Evolutionary conservation across 179 eudicot species (phyloP).

Genomic region (Camellia oleifera): DNA sequence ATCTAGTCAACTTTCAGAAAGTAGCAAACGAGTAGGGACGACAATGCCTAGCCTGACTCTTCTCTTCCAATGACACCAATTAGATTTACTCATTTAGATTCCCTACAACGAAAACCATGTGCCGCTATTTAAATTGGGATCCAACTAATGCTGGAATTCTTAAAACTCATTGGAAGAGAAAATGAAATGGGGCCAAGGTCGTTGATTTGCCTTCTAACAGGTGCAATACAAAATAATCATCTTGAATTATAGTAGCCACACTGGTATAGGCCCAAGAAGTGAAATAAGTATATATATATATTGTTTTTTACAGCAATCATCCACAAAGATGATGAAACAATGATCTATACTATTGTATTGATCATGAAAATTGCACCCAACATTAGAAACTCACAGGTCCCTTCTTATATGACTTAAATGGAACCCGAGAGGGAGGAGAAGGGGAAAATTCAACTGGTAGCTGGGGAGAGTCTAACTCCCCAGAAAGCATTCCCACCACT

Average conservation of each 20-base stretch:
- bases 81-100: not conserved
- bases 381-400: constrained; percentile 50
- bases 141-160: not conserved
- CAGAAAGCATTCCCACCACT: constrained; percentile 81
- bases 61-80: not conserved
- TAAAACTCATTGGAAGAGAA: not conserved
- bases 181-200: not conserved
- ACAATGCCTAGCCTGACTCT: not conserved
- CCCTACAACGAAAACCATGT: not conserved
- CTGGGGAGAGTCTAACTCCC: constrained; percentile 64
- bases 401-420: constrained; percentile 57
- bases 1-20: not conserved
- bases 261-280: not conserved
- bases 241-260: not conserved
- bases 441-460: constrained; percentile 72
- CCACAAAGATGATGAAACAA: constrained; percentile 16
- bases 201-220: not conserved
- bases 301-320: not conserved
- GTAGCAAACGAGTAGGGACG: not conserved
- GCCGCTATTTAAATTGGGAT: not conserved
- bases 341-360: constrained; percentile 11
- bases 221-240: not conserved
- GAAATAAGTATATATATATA: not conserved
- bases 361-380: not conserved
- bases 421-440: constrained; percentile 52